Evolutionary conservation across 768 basidiomycete genomes (phyloP), one percentile per base, ranked within the genome.

Genomic region (Clitopilus hobsonii): DNA sequence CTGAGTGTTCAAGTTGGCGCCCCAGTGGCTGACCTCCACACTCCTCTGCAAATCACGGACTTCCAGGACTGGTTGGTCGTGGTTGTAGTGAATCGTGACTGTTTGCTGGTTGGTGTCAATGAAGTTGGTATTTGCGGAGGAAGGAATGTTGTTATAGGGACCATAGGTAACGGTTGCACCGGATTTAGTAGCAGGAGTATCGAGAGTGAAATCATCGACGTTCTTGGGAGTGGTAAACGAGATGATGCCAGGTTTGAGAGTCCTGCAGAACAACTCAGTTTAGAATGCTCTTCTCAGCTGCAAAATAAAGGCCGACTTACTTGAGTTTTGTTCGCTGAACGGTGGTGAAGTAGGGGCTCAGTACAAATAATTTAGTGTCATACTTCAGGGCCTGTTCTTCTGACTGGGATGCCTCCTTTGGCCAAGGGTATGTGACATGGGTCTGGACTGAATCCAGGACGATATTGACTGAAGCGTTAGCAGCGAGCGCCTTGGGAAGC

Each of bases 21-120:
- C 95, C 97, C 96, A 98, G 66, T 98, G 96, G 60, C 94, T 96
- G 59, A 99, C 85, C 72, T 99, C 96, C 1, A 87, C 93, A 0
- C 79, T 63, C 49, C 97, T 85, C 56, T 82, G 79, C 27, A 97
- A 80, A 38, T 77, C 84, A 27, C 75, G 78, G 51, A 98, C 74
- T 59, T 92, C 85, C 22, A 94, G 66, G 38, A 97, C 82, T 0
- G 96, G 92, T 56, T 85, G 77, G n/a, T 87, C 89, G 55, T 88
- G 87, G 60, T 78, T 74, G 72, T 94, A 98, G 66, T 96, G 94
- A 2, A 97, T 75, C 11, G 72, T 71, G 59, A 95, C 67, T 25
- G 75, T 75, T 60, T 86, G 80, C 64, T 95, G 91, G 62, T 83
- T 70, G 41, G 75, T 69, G 55, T 76, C 68, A 47, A 85, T 68